Evolutionary conservation across 1,284 basidiomycete species (phyloP).

Genomic region (Vanrija sp.): DNA sequence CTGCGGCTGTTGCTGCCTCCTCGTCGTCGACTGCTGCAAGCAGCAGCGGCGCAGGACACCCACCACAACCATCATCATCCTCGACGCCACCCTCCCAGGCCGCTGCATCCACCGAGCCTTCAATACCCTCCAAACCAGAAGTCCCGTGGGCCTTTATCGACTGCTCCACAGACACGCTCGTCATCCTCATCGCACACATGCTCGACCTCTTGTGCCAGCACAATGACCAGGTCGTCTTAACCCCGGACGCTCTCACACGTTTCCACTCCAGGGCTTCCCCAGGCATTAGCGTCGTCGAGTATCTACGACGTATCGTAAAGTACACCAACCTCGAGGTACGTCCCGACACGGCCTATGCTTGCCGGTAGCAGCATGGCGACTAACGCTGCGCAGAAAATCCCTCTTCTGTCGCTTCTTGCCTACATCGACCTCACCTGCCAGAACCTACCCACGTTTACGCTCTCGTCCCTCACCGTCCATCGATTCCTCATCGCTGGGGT

Average conservation of each 20-base stretch:
- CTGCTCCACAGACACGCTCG: constrained; percentile 72
- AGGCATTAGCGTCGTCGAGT: constrained; percentile 77
- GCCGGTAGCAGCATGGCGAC: background rate
- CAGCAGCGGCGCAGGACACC: background rate
- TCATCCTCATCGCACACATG: constrained; percentile 89
- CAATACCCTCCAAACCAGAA: constrained; percentile 12
- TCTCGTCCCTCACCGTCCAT: constrained; percentile 91
- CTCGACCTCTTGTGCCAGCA: constrained; percentile 82
- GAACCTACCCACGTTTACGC: constrained; percentile 76
- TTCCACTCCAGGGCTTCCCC: constrained; percentile 90
- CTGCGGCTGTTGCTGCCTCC: background rate
- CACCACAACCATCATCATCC: background rate
- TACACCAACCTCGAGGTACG: constrained; percentile 88
- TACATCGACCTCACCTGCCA: constrained; percentile 94
- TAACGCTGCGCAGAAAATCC: constrained; percentile 62
- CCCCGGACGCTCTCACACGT: constrained; percentile 62
- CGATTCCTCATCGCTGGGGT: constrained; percentile 89
- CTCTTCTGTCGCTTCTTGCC: constrained; percentile 79
- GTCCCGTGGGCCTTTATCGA: constrained; percentile 54
- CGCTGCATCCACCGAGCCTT: background rate
- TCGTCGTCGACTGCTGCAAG: background rate
- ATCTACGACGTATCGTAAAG: constrained; percentile 81
- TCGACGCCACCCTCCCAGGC: background rate
- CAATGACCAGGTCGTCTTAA: constrained; percentile 75
- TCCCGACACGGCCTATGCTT: constrained; percentile 7